A percentile compares a stretch with the other conserved stretches of the same genome.
These are phyloP conservation scores for Pythium brachiatum DNA, from an alignment of 352 stramenopile genomes.

Conservation along the genomic window DNA sequence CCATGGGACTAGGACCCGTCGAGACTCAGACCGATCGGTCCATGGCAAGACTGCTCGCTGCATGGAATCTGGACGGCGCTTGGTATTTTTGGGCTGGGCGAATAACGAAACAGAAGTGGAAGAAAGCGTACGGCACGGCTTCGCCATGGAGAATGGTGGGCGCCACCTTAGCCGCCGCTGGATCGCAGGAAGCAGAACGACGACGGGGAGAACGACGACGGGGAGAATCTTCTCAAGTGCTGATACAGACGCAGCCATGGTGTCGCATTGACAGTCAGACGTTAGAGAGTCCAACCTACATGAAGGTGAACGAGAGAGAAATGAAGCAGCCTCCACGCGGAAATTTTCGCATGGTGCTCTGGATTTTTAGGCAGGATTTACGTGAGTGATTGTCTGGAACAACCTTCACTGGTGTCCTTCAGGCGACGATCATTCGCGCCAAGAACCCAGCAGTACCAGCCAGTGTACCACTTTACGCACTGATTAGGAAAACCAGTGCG, in stretches of 20 bases:
- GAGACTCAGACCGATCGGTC: background rate
- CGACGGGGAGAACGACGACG: no score
- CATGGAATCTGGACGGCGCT: background rate
- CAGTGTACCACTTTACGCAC: background rate
- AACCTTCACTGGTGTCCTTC: background rate
- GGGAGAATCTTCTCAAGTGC: background rate
- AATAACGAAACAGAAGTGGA: background rate
- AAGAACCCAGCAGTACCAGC: background rate
- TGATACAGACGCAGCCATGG: background rate
- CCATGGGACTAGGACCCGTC: background rate
- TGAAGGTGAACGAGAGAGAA: background rate
- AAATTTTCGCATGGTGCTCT: background rate
- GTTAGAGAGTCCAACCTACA: background rate
- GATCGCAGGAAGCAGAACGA: background rate
- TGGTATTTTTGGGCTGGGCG: background rate
- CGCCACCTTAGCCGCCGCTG: background rate
- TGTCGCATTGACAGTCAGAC: background rate
- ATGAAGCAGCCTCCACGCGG: background rate
- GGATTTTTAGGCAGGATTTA: background rate
- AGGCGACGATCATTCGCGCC: background rate
- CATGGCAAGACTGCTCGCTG: background rate
- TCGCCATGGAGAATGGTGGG: background rate
- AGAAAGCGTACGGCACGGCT: background rate
- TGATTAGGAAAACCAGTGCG: slow-evolving; percentile 18
- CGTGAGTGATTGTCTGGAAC: slow-evolving; percentile 1